Base-by-base conservation (phyloP, 2,329 filamentous ascomycete species). In the Aspergillus nomiae region DNA sequence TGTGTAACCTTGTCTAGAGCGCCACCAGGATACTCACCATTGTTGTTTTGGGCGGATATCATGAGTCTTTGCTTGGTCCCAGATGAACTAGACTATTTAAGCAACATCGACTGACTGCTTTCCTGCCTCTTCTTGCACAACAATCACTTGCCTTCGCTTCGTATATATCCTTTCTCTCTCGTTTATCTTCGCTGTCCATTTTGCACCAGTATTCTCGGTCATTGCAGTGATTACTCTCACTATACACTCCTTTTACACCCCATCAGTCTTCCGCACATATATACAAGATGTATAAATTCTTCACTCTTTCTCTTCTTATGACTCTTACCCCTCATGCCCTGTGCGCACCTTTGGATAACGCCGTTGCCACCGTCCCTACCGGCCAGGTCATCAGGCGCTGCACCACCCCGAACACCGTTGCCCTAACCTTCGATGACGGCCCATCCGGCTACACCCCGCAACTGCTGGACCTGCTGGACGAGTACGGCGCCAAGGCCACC, bases 351-450 rank as follows among this genome's bases (percentile, higher is more conserved):
- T 14, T 14, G 38, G 26, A 21, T 21, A 32, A 32, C 14, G 38
- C 24, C 2, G 26, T 34, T n/a, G 32, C 24, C 3, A 48, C 2
- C 63, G 76, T 19, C 69, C 74, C 14, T 67, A 71, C 57, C 61
- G 86, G 85, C 36, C 81, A 79, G 2, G 72, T 87, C 38, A 73
- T 80, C 62, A 70, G 70, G 34, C 69, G 71, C 41, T 81, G 80
- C 66, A 69, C 65, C 19, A 75, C 78, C 2, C 78, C 82, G 2
- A 85, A 85, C 48, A 84, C 84, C 21, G 83, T 90, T 65, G 88
- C 88, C 14, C 73, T 90, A 24, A 90, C 87, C 10, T 90, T 86
- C 67, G 88, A 90, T 66, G 88, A 90, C 69, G 88, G 88, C 0
- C 88, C 87, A 16, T 85, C 83, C 68, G 76, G 81, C 38, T 88